Base-by-base conservation (phyloP, 1,284 basidiomycete genomes). In the Malassezia caprae region DNA sequence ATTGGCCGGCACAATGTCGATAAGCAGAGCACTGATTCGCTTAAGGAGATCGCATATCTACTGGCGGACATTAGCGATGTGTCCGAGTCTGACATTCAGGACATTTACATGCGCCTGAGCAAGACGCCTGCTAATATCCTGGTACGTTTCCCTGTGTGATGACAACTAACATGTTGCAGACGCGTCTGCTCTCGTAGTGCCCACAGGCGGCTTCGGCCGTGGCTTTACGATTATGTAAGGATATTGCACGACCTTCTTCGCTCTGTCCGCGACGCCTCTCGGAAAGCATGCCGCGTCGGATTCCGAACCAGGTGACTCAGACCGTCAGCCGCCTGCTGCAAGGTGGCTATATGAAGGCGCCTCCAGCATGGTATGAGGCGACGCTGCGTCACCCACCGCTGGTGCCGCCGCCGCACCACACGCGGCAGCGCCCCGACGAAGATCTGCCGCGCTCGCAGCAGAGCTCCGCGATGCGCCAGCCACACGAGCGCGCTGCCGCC, bases 11-110 rank as follows among this genome's bases (percentile, higher is more conserved):
- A 93, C 82, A 98, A 99, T 77, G 93, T 99, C 73, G 91, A 96
- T 78, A 96, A 98, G 80, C 94, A 98, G 78, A 94, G 86, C 77
- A 90, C 93, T 17, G 91, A 96, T 75, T 90, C 88, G 51, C 90
- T 90, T 78, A 90, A 89, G 64, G 90, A 93, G 63, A 80, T 93
- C 51, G 93, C 90, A 19, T 94, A 93, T 76, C 81, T 96, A 62
- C 85, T 96, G 83, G 90, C 90, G 17, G 93, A 99, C 77, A 93
- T 98, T 66, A 84, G 86, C 30, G 83, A 89, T 63, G 90, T 96
- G 64, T 87, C 85, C 69, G 82, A 84, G 61, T 79, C 80, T 56
- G 89, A 96, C 51, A 80, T 96, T 60, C 83, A 83, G 70, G 84
- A 81, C 68, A 82, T 99, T 46, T 87, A 84, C 77, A 84, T 86